A percentile compares a stretch with the other conserved stretches of the same genome.
These are phyloP conservation scores for Pseudophaeomoniella oleicola DNA, from an alignment of 2,329 filamentous ascomycete species.

Conservation along the genomic window DNA sequence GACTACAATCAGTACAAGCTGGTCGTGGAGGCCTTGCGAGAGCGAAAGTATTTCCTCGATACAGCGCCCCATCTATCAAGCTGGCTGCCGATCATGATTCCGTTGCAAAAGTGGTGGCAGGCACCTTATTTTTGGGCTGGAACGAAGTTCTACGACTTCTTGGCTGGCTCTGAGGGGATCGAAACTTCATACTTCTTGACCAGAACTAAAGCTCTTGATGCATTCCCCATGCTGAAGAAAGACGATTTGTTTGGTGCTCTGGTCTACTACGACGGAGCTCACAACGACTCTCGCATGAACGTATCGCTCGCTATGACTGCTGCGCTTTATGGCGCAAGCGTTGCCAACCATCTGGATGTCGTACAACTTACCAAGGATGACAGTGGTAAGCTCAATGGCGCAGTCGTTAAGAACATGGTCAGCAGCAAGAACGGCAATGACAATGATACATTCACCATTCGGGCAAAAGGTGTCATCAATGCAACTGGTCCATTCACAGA, in stretches of 20 bases:
- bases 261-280: constrained; percentile 83
- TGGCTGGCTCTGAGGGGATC: constrained; percentile 75
- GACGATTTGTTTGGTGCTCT: constrained; percentile 65
- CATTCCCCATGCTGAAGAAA: constrained; percentile 77
- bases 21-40: constrained; percentile 66
- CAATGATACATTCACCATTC: constrained; percentile 51
- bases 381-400: constrained; percentile 58
- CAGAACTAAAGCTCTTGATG: constrained; percentile 70
- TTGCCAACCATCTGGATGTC: constrained; percentile 74
- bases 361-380: constrained; percentile 61
- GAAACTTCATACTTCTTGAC: constrained; percentile 82
- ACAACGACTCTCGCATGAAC: constrained; percentile 90
- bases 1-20: constrained; percentile 68
- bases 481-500: constrained; percentile 82
- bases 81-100: constrained; percentile 74
- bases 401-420: constrained; percentile 56
- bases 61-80: constrained; percentile 68
- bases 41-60: constrained; percentile 70
- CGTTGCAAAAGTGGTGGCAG: constrained; percentile 71
- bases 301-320: constrained; percentile 78
- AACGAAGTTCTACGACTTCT: constrained; percentile 69
- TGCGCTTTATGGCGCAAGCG: constrained; percentile 69
- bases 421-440: constrained; percentile 49
- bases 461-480: constrained; percentile 72
- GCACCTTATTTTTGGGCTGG: constrained; percentile 58